phyloP scores from a whole-genome alignment of 495 filamentous ascomycete genomes.

The Hypoxylon perforatum region DNA sequence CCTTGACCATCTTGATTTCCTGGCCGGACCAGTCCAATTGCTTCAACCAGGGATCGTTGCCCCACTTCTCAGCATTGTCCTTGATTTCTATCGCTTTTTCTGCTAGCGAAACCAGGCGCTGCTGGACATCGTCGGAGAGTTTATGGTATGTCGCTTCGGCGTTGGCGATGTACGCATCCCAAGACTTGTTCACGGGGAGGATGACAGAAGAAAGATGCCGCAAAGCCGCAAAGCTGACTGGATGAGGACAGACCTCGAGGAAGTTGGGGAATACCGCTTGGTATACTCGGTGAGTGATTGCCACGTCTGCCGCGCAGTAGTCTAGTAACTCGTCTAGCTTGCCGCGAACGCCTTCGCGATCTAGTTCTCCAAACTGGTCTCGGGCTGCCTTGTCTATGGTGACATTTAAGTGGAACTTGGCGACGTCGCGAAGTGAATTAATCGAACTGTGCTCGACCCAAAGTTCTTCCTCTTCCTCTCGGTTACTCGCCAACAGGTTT shows the following conservation, averaged over 20 bases:
- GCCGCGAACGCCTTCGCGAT: conserved; percentile 71
- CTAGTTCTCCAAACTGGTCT: conserved; percentile 86
- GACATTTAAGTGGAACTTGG: conserved; percentile 93
- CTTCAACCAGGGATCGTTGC: conserved; percentile 85
- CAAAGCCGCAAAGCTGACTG: conserved; percentile 94
- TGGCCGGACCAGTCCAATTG: conserved; percentile 97
- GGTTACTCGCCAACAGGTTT: conserved; percentile 73
- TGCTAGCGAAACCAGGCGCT: conserved; percentile 76
- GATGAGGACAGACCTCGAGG: conserved; percentile 89
- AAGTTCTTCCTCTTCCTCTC: conserved; percentile 89
- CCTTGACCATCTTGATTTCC: conserved; percentile 89
- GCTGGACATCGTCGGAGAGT: conserved; percentile 77
- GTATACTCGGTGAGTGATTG: conserved; percentile 91
- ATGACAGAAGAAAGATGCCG: conserved; percentile 93
- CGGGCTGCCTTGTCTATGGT: conserved; percentile 90
- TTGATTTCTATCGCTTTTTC: conserved; percentile 81
- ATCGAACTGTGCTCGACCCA: conserved; percentile 95
- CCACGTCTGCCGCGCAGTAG: conserved; percentile 96
- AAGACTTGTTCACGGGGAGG: conserved; percentile 86
- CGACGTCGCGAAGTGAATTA: conserved; percentile 95
- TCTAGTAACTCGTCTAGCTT: conserved; percentile 86
- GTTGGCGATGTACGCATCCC: conserved; percentile 82
- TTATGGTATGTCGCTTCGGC: conserved; percentile 86
- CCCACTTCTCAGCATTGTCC: conserved; percentile 70
- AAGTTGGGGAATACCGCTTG: conserved; percentile 91